Conservation (phyloP, 495 filamentous ascomycete genomes). For the Endocarpon pusillum region DNA sequence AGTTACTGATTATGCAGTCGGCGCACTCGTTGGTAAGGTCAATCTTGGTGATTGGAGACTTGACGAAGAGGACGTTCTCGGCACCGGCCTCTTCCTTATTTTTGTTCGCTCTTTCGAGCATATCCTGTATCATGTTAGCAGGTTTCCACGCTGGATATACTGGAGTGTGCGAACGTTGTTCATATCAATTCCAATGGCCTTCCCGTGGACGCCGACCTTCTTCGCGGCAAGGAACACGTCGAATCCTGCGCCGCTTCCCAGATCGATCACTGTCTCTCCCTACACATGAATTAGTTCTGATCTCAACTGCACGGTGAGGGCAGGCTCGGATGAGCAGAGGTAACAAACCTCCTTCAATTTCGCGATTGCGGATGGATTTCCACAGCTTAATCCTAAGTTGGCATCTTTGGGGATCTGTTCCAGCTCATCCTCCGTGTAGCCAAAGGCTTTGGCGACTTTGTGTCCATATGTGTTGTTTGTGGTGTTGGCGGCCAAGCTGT, state of each 20-base stretch:
- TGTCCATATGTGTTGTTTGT: conserved; percentile 16
- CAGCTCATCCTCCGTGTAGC: conserved; percentile 39
- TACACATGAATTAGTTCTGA: conserved; percentile 6
- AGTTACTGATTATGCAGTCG: conserved; percentile 47
- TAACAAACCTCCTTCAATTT: conserved; percentile 30
- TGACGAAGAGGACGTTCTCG: conserved; percentile 32
- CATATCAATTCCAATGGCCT: conserved; percentile 50
- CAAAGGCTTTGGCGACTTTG: conserved; percentile 39
- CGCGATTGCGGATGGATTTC: conserved; percentile 42
- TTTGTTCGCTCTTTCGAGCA: conserved; percentile 32
- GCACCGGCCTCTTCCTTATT: conserved; percentile 24
- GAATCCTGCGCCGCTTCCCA: conserved; percentile 47
- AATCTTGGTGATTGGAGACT: conserved; percentile 36
- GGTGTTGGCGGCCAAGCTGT: conserved; percentile 17
- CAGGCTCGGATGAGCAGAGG: neutral
- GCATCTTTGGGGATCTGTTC: conserved; percentile 33
- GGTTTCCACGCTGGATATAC: neutral
- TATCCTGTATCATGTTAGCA: conserved; percentile 24
- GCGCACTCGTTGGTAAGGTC: conserved; percentile 24
- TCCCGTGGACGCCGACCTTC: conserved; percentile 36
- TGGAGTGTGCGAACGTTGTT: conserved; percentile 28
- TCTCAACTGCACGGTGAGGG: neutral
- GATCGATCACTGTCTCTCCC: conserved; percentile 48
- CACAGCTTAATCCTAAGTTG: conserved; percentile 51
- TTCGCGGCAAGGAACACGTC: conserved; percentile 43